These are phyloP conservation scores for Termitomyces sp. DNA, from an alignment of 768 basidiomycete genomes.

Conservation along the genomic window DNA sequence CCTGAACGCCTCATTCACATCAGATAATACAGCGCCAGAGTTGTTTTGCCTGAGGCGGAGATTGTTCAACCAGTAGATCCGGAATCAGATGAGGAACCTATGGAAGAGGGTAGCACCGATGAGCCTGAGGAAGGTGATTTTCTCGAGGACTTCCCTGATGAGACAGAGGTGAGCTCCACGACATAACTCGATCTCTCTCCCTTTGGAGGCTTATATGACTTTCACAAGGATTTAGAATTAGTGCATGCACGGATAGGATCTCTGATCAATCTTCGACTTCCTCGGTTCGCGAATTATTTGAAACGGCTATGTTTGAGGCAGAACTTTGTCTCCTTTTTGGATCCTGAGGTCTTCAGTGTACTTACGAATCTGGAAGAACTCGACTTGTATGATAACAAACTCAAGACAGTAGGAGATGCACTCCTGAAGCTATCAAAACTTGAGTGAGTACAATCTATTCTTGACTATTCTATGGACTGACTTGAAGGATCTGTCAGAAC, in stretches of 20 bases:
- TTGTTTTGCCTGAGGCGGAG: constrained; percentile 44
- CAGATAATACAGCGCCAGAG: constrained; percentile 36
- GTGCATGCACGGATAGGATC: constrained; percentile 76
- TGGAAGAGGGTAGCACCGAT: constrained; percentile 38
- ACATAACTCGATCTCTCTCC: neutral
- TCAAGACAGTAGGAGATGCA: constrained; percentile 71
- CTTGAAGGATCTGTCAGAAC: constrained; percentile 42
- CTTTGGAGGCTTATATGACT: constrained; percentile 8
- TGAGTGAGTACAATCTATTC: constrained; percentile 40
- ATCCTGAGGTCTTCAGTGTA: constrained; percentile 67
- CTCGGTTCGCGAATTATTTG: constrained; percentile 68
- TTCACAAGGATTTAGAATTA: constrained; percentile 77
- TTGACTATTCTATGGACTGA: neutral
- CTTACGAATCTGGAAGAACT: constrained; percentile 79
- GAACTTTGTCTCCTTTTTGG: constrained; percentile 73
- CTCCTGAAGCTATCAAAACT: constrained; percentile 57
- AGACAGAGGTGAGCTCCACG: constrained; percentile 65
- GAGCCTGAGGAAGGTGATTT: constrained; percentile 63
- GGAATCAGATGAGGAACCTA: constrained; percentile 42
- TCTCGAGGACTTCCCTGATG: constrained; percentile 76
- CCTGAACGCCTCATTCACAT: constrained; percentile 4
- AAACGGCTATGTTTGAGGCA: constrained; percentile 82
- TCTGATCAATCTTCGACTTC: constrained; percentile 63
- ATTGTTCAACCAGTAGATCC: constrained; percentile 29
- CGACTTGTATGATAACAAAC: constrained; percentile 94